Conservation (phyloP, 768 basidiomycete species). For the Arthromyces matolae region DNA sequence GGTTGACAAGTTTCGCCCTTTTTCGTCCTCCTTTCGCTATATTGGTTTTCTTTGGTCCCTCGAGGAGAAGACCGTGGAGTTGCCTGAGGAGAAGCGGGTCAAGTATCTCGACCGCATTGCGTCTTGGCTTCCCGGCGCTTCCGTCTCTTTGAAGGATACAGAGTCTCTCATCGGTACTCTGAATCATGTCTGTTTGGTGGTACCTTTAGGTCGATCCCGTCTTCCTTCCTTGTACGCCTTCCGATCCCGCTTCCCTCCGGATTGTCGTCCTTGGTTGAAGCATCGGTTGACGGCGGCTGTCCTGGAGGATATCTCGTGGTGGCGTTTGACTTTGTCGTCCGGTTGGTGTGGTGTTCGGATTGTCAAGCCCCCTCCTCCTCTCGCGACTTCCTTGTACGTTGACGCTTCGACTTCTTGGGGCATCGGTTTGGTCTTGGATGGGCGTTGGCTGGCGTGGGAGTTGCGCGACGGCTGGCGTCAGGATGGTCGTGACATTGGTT, state of each 20-base stretch:
- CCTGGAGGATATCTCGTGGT: conserved; percentile 25
- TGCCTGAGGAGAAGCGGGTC: conserved; percentile 27
- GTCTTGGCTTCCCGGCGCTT: conserved; percentile 11
- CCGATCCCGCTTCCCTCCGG: conserved; percentile 18
- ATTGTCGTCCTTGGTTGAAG: conserved; percentile 8
- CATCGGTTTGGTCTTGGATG: conserved; percentile 15
- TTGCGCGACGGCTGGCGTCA: conserved; percentile 17
- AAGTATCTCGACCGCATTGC: conserved; percentile 25
- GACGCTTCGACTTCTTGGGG: conserved; percentile 31
- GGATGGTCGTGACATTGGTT: conserved; percentile 32
- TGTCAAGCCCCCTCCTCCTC: conserved; percentile 10
- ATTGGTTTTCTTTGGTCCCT: conserved; percentile 38
- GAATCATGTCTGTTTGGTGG: conserved; percentile 31
- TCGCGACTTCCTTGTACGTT: conserved; percentile 21
- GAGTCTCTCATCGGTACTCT: conserved; percentile 31
- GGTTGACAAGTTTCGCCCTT: not conserved
- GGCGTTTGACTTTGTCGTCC: conserved; percentile 4
- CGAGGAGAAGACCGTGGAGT: conserved; percentile 20
- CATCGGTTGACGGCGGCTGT: conserved; percentile 15
- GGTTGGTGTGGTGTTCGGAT: conserved; percentile 14
- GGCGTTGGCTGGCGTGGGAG: conserved; percentile 34
- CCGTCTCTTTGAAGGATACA: conserved; percentile 15
- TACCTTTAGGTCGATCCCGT: conserved; percentile 25
- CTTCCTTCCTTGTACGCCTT: conserved; percentile 29
- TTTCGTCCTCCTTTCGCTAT: conserved; percentile 22